A percentile compares a stretch with the other conserved stretches of the same genome.
These are phyloP conservation scores for Pseudocercospora macadamiae DNA, from an alignment of 2,329 filamentous ascomycete genomes.

Conservation along the genomic window DNA sequence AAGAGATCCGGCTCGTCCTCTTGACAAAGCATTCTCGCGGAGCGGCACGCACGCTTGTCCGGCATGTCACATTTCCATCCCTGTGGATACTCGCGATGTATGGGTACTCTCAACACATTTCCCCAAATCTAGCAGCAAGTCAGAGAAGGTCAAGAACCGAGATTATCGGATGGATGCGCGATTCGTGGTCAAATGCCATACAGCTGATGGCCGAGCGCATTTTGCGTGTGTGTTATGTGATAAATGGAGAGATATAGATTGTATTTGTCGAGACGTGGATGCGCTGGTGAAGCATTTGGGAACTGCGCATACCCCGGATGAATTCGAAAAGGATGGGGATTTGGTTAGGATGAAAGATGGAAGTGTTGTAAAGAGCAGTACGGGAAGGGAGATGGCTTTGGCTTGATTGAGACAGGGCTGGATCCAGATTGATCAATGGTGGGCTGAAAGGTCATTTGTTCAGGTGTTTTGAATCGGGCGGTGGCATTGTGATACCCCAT, in stretches of 20 bases:
- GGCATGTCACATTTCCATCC: constrained; percentile 25
- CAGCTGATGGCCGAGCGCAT: constrained; percentile 16
- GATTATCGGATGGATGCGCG: constrained; percentile 29
- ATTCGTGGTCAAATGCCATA: constrained; percentile 30
- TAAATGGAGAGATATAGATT: constrained; percentile 24
- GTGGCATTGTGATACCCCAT: not conserved
- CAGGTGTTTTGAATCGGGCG: too few relatives aligned
- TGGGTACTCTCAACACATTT: constrained; percentile 27
- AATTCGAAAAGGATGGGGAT: constrained; percentile 31
- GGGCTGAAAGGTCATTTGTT: too few relatives aligned
- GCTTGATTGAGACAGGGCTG: constrained; percentile 17
- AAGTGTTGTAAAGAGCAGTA: constrained; percentile 13
- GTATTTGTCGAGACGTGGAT: constrained; percentile 29
- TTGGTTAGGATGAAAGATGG: constrained; percentile 27
- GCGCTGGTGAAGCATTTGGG: constrained; percentile 31
- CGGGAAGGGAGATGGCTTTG: constrained; percentile 23
- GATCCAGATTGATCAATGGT: too few relatives aligned
- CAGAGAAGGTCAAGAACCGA: constrained; percentile 10
- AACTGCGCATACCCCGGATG: constrained; percentile 26
- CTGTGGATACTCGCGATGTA: constrained; percentile 28
- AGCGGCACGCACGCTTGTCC: constrained; percentile 27
- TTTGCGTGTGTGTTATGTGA: constrained; percentile 32
- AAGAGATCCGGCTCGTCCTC: constrained; percentile 13
- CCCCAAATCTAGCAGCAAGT: not conserved
- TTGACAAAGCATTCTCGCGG: constrained; percentile 21